Percentiles rank a stretch among this genome's conserved stretches.
Evolutionary conservation across 2,329 filamentous ascomycete genomes (phyloP).

Genomic region (Hymenoscyphus fructigenus): DNA sequence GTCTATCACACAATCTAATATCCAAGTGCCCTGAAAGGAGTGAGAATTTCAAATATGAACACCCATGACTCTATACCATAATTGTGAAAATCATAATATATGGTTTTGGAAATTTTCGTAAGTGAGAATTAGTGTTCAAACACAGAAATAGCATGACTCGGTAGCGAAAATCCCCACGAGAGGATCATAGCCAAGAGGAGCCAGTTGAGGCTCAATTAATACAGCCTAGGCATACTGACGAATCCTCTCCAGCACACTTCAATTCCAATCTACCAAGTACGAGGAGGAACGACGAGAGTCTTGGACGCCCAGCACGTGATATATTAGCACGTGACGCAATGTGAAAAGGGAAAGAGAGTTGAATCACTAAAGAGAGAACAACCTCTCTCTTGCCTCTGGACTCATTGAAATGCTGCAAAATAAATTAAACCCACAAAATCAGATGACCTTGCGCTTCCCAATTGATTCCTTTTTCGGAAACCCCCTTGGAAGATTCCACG

Average conservation of each 20-base stretch:
- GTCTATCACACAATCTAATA: no score
- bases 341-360: not conserved
- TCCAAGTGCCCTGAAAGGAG: no score
- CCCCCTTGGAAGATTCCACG: not conserved
- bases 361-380: not conserved
- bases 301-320: not conserved
- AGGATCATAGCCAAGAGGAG: not conserved
- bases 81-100: no score
- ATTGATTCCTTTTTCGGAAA: not conserved
- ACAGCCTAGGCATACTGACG: not conserved
- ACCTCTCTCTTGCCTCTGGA: no score
- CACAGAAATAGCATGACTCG: not conserved
- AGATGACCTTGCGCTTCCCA: not conserved
- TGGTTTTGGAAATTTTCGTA: not conserved
- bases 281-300: not conserved
- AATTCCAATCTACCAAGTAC: not conserved
- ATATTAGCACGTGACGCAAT: not conserved
- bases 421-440: not conserved
- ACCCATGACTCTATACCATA: no score
- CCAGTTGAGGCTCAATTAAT: not conserved
- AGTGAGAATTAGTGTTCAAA: not conserved
- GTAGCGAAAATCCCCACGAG: not conserved
- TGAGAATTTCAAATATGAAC: no score
- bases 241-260: not conserved
- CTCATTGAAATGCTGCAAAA: not conserved